A percentile compares a stretch with the other conserved stretches of the same genome.
Conservation (phyloP, 495 filamentous ascomycete species). For the Xylaria intraflava region DNA sequence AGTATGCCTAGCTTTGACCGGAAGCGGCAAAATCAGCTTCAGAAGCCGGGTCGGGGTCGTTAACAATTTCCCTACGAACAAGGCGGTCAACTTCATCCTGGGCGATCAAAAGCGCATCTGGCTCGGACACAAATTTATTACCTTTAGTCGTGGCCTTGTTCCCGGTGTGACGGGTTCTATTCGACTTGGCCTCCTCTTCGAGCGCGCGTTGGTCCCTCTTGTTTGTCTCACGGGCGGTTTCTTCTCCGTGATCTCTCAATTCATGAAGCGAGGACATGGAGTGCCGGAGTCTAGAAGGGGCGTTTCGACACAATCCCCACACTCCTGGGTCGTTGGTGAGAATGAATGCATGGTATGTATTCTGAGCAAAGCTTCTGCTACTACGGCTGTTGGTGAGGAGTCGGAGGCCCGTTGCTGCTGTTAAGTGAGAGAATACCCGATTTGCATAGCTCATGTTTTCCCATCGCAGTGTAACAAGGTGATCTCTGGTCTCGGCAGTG, state of each 20-base stretch:
- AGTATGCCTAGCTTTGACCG: constrained; percentile 48
- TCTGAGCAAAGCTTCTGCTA: neutral
- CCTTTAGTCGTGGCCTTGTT: constrained; percentile 59
- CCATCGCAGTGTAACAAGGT: neutral
- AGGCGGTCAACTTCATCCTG: neutral
- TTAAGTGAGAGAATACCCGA: constrained; percentile 21
- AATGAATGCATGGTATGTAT: neutral
- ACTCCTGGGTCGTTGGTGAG: neutral
- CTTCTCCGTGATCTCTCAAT: constrained; percentile 12
- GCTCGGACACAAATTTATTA: constrained; percentile 22
- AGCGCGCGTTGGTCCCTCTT: constrained; percentile 33
- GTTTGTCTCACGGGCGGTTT: constrained; percentile 30
- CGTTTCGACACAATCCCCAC: neutral
- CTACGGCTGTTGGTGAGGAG: constrained; percentile 8
- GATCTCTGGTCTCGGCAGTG: neutral
- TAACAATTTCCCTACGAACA: constrained; percentile 66
- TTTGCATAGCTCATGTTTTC: constrained; percentile 27
- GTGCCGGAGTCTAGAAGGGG: neutral
- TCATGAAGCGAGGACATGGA: neutral
- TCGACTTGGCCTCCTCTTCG: constrained; percentile 31
- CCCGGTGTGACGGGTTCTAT: constrained; percentile 20
- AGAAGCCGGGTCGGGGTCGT: constrained; percentile 86
- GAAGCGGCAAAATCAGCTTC: constrained; percentile 80
- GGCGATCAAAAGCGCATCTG: neutral
- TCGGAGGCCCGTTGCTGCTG: constrained; percentile 15